These are phyloP conservation scores for Salvia miltiorrhiza DNA, from an alignment of 257 asterid species.

Conservation along the genomic window DNA sequence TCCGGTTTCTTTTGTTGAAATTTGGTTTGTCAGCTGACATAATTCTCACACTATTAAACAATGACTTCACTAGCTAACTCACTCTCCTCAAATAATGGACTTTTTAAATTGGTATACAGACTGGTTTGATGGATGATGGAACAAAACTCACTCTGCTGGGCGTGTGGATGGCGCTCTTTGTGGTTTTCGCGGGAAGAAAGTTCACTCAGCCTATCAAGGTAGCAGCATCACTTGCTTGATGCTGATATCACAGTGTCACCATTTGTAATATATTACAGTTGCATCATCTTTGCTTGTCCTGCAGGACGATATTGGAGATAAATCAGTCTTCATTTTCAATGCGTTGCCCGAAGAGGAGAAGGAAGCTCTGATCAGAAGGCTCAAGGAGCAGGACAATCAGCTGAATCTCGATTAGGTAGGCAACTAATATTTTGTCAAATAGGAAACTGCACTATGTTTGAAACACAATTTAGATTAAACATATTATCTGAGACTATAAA, in stretches of 20 bases:
- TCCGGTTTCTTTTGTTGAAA: background rate
- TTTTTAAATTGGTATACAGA: slow-evolving; percentile 30
- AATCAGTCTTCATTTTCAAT: slow-evolving; percentile 84
- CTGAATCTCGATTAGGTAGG: slow-evolving; percentile 36
- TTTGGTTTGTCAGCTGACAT: background rate
- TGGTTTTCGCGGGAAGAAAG: slow-evolving; percentile 87
- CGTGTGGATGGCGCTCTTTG: slow-evolving; percentile 78
- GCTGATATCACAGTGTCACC: background rate
- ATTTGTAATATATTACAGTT: background rate
- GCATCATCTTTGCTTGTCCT: background rate
- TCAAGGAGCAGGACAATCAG: slow-evolving; percentile 41
- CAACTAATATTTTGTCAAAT: background rate
- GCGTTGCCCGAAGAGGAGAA: slow-evolving; percentile 63
- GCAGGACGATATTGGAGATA: slow-evolving; percentile 96
- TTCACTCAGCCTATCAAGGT: slow-evolving; percentile 94
- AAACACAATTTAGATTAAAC: background rate
- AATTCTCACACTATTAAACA: background rate
- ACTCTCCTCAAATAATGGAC: background rate
- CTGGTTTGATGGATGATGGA: slow-evolving; percentile 81
- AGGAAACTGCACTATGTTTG: slow-evolving; percentile 15
- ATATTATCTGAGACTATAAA: background rate
- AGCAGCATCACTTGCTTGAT: background rate
- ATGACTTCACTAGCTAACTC: background rate
- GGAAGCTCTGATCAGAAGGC: slow-evolving; percentile 44
- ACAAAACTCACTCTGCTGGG: slow-evolving; percentile 57